phyloP scores from a whole-genome alignment of 208 protist species.

The Acanthamoeba comandoni region DNA sequence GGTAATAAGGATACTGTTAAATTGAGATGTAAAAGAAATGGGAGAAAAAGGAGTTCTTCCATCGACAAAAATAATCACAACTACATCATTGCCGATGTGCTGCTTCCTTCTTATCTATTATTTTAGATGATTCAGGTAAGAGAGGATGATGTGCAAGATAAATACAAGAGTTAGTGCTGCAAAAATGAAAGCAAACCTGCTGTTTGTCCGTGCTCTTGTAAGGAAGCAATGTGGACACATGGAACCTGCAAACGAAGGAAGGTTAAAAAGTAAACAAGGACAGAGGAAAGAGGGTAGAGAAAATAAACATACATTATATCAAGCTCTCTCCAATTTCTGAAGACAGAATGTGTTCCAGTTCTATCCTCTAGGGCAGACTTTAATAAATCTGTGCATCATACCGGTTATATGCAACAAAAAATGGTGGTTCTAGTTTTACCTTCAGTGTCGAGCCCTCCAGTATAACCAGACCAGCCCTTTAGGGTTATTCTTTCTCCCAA shows the following conservation, averaged over 20 bases:
- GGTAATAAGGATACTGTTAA: conserved; percentile 15
- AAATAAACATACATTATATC: conserved; percentile 38
- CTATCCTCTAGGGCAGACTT: conserved; percentile 16
- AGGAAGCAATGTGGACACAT: conserved; percentile 63
- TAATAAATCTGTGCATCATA: not conserved
- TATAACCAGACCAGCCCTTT: conserved; percentile 41
- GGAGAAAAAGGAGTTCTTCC: conserved; percentile 56
- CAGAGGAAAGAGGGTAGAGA: not conserved
- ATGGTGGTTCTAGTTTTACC: not conserved
- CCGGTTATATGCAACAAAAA: not conserved
- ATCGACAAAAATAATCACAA: conserved; percentile 67
- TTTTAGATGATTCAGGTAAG: not conserved
- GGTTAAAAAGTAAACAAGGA: not conserved
- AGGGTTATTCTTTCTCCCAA: conserved; percentile 58
- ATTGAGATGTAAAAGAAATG: conserved; percentile 68
- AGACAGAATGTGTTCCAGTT: conserved; percentile 52
- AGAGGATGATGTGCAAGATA: not conserved
- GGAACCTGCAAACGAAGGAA: conserved; percentile 29
- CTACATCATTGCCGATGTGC: conserved; percentile 67
- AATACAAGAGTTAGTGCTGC: not conserved
- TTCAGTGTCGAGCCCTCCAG: conserved; percentile 59
- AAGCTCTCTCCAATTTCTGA: conserved; percentile 19
- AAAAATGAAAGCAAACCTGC: not conserved
- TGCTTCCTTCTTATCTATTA: not conserved
- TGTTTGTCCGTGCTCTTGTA: conserved; percentile 49